phyloP scores from a whole-genome alignment of 1,284 basidiomycete species.

The Bondarzewia mesenterica region DNA sequence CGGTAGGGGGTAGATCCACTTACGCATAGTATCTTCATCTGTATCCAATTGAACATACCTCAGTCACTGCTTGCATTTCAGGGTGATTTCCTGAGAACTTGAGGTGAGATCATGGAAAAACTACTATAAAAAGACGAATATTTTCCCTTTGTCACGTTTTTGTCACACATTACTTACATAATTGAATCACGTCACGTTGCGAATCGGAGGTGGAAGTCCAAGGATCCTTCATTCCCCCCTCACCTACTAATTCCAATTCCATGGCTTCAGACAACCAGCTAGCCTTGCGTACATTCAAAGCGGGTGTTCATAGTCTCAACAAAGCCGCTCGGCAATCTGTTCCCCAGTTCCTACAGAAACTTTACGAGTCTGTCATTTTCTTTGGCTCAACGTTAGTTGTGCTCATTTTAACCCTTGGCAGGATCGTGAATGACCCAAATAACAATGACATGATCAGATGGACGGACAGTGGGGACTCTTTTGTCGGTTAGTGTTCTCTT shows the following conservation, averaged over 20 bases:
- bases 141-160: too few species aligned
- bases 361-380: conserved; percentile 65
- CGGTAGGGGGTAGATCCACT: too few species aligned
- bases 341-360: conserved; percentile 88
- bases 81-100: too few species aligned
- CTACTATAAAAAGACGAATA: too few species aligned
- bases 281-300: conserved; percentile 38
- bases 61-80: too few species aligned
- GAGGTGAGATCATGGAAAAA: too few species aligned
- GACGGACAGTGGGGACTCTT: conserved; percentile 58
- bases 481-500: conserved; percentile 58
- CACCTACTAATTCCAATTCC: background rate
- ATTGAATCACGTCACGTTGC: too few species aligned
- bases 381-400: conserved; percentile 17
- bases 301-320: conserved; percentile 35
- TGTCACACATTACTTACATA: too few species aligned
- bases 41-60: too few species aligned
- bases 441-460: conserved; percentile 57
- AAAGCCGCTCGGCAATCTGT: conserved; percentile 51
- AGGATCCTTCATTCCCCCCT: background rate
- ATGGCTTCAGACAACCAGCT: conserved; percentile 34
- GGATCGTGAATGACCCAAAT: conserved; percentile 56
- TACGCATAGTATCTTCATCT: too few species aligned
- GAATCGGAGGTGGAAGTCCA: background rate
- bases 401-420: conserved; percentile 16